phyloP scores from a whole-genome alignment of 495 filamentous ascomycete genomes.

The Poronia punctata region DNA sequence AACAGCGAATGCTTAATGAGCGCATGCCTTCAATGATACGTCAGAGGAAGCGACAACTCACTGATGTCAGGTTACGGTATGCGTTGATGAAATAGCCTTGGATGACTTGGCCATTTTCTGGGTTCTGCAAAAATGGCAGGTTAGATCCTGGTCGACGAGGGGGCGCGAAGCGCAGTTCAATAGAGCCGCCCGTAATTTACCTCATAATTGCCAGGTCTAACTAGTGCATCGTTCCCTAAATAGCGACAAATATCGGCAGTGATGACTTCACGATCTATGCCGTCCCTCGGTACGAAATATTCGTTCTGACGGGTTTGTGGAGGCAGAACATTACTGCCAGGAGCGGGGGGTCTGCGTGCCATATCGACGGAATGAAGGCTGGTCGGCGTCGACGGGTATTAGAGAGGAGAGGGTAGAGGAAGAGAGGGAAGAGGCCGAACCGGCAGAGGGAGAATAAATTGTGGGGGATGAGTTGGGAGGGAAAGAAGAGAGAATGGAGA shows the following conservation, averaged over 20 bases:
- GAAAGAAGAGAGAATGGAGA: constrained; percentile 15
- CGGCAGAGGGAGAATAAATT: constrained; percentile 10
- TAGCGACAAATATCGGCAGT: constrained; percentile 93
- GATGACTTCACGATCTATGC: constrained; percentile 90
- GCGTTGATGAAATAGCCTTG: constrained; percentile 81
- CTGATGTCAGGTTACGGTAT: constrained; percentile 79
- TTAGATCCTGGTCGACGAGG: constrained; percentile 20
- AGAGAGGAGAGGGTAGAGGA: constrained; percentile 7
- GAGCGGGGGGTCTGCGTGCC: constrained; percentile 25
- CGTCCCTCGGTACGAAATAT: constrained; percentile 82
- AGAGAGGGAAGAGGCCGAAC: constrained; percentile 11
- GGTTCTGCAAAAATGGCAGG: constrained; percentile 19
- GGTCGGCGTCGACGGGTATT: constrained; percentile 21
- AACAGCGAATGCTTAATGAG: constrained; percentile 11
- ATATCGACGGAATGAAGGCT: constrained; percentile 9
- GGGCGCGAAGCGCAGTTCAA: constrained; percentile 1
- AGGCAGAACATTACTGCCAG: constrained; percentile 21
- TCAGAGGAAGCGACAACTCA: constrained; percentile 39
- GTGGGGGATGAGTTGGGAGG: constrained; percentile 7
- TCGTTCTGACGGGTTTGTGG: constrained; percentile 60
- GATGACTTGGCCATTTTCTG: constrained; percentile 49
- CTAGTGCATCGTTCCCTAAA: constrained; percentile 84
- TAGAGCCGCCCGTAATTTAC: constrained; percentile 40
- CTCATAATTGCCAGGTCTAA: constrained; percentile 76
- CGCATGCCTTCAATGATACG: constrained; percentile 5